A percentile compares a stretch with the other conserved stretches of the same genome.
Conservation (phyloP, 768 basidiomycete genomes). For the Tulasnella sp. region DNA sequence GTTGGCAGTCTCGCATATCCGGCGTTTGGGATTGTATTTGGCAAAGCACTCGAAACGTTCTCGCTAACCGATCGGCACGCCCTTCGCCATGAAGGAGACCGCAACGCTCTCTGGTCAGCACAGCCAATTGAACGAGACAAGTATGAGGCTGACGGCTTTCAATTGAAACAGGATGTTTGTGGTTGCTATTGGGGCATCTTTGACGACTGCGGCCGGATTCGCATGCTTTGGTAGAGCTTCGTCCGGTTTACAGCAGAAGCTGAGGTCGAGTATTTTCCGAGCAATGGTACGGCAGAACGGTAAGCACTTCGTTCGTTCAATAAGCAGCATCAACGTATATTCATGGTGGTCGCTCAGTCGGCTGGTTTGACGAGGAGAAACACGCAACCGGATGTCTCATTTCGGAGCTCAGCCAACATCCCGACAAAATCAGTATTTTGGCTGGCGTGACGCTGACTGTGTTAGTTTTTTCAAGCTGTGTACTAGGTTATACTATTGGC, state of each 20-base stretch:
- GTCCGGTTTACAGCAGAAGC: constrained; percentile 65
- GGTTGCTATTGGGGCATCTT: constrained; percentile 70
- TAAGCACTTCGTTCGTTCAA: constrained; percentile 44
- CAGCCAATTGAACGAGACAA: not conserved
- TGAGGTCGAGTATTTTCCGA: constrained; percentile 73
- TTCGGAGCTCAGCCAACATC: constrained; percentile 76
- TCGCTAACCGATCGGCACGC: constrained; percentile 43
- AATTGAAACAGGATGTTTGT: constrained; percentile 65
- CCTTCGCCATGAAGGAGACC: constrained; percentile 63
- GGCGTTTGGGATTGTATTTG: constrained; percentile 69
- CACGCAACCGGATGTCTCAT: constrained; percentile 81
- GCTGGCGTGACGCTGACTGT: constrained; percentile 87
- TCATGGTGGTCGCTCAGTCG: constrained; percentile 51
- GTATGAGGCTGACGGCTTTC: not conserved
- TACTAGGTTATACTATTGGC: too few relatives aligned
- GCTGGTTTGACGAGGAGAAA: constrained; percentile 87
- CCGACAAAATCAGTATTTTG: constrained; percentile 86
- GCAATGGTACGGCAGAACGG: constrained; percentile 88
- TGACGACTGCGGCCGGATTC: constrained; percentile 67
- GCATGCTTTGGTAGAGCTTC: constrained; percentile 70
- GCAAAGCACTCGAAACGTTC: constrained; percentile 43
- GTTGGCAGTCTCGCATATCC: constrained; percentile 70
- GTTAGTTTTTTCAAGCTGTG: too few relatives aligned
- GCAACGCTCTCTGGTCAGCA: constrained; percentile 54
- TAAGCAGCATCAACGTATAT: constrained; percentile 2